phyloP scores from a whole-genome alignment of 345 rosid species.

The Hibiscus syriacus region DNA sequence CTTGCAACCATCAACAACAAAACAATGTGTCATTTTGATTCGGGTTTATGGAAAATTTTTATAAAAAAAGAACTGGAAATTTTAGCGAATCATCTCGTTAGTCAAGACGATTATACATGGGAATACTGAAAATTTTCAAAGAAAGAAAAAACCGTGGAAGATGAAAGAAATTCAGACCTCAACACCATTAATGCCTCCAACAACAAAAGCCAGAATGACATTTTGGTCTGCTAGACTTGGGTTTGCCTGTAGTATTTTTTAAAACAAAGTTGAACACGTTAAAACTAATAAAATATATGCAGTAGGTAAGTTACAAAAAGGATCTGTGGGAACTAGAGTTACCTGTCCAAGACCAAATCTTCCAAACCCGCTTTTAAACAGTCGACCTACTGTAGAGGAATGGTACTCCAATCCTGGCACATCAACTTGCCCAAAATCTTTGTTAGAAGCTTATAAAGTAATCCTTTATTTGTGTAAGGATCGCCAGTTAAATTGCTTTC shows the following conservation, averaged over 20 bases:
- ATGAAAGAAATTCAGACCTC: slow-evolving; percentile 42
- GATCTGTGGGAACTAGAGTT: slow-evolving; percentile 9
- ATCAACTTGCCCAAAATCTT: slow-evolving; percentile 54
- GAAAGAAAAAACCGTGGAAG: neutral
- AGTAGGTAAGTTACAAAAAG: slow-evolving; percentile 8
- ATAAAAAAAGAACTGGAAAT: too few species aligned
- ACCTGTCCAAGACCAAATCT: slow-evolving; percentile 97
- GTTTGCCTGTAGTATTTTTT: slow-evolving; percentile 51
- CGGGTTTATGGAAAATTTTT: too few species aligned
- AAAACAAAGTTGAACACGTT: slow-evolving; percentile 21
- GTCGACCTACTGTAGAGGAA: slow-evolving; percentile 90
- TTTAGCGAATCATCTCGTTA: too few species aligned
- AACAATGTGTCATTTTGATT: neutral
- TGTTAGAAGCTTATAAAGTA: slow-evolving; percentile 58
- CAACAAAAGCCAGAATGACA: slow-evolving; percentile 67
- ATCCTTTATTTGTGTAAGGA: slow-evolving; percentile 51
- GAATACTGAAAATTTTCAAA: neutral
- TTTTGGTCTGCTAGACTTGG: slow-evolving; percentile 75
- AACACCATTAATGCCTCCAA: slow-evolving; percentile 83
- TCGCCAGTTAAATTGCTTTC: slow-evolving; percentile 49
- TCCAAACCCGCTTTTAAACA: slow-evolving; percentile 93
- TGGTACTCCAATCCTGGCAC: slow-evolving; percentile 81
- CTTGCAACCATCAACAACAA: slow-evolving; percentile 23
- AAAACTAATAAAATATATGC: slow-evolving; percentile 1
- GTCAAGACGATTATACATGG: too few species aligned